phyloP scores from a whole-genome alignment of 169 alveolate genomes.

The Plasmodium reichenowi region DNA sequence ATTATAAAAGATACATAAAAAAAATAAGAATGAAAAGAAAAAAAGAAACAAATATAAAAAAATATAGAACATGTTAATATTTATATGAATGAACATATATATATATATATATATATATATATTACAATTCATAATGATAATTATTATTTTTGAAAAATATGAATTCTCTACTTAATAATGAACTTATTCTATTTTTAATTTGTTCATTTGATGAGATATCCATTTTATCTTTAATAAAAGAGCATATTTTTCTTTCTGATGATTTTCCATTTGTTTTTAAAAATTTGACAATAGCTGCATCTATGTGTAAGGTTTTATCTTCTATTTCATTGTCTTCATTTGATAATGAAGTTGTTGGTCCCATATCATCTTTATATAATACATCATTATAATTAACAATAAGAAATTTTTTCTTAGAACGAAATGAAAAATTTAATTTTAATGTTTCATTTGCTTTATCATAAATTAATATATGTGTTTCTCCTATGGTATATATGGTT shows the following conservation, averaged over 20 bases:
- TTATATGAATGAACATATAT: too few species aligned
- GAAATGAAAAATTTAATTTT: conserved; percentile 30
- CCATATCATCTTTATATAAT: conserved; percentile 26
- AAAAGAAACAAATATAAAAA: not conserved
- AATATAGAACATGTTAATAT: too few species aligned
- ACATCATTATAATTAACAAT: conserved; percentile 35
- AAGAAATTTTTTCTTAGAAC: conserved; percentile 33
- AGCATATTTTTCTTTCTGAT: conserved; percentile 52
- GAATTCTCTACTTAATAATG: conserved; percentile 56
- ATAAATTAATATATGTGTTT: conserved; percentile 58
- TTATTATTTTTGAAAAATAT: conserved; percentile 50
- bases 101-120: too few species aligned
- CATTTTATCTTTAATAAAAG: conserved; percentile 27
- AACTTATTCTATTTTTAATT: conserved; percentile 54
- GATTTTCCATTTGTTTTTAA: conserved; percentile 49
- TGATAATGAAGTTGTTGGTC: conserved; percentile 34
- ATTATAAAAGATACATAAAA: not conserved
- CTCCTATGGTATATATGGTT: conserved; percentile 16
- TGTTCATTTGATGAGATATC: conserved; percentile 49
- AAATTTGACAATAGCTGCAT: conserved; percentile 67
- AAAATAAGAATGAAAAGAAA: not conserved
- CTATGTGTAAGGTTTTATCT: conserved; percentile 59
- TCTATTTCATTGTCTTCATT: conserved; percentile 41
- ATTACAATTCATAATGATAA: conserved; percentile 40
- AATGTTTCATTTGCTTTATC: conserved; percentile 26